A percentile compares a stretch with the other conserved stretches of the same genome.
phyloP scores from a whole-genome alignment of 768 basidiomycete species.

The Leccinum subtestaceum region DNA sequence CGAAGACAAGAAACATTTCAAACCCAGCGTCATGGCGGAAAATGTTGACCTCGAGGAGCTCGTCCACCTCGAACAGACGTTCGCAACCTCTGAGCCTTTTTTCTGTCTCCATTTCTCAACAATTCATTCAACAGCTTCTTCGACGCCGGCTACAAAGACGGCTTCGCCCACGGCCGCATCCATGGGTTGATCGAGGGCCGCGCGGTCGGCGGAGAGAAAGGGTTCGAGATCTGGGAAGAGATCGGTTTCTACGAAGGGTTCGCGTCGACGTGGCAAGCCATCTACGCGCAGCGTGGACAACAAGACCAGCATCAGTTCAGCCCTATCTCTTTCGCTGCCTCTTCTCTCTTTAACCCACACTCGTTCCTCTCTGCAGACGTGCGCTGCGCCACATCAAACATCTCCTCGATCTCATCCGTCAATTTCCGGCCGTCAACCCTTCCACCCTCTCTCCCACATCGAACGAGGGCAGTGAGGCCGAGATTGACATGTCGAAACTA shows the following conservation, averaged over 20 bases:
- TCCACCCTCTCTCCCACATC: conserved; percentile 24
- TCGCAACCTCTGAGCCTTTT: conserved; percentile 11
- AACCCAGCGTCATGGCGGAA: too few species aligned
- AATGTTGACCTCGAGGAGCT: conserved; percentile 46
- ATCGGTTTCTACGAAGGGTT: conserved; percentile 92
- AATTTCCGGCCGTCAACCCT: conserved; percentile 80
- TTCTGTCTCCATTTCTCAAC: not conserved
- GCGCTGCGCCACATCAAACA: conserved; percentile 59
- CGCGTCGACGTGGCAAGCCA: conserved; percentile 59
- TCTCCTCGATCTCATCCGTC: conserved; percentile 66
- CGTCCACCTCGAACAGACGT: conserved; percentile 67
- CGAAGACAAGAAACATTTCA: too few species aligned
- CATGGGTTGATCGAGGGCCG: conserved; percentile 93
- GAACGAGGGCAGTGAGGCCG: conserved; percentile 32
- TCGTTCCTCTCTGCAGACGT: conserved; percentile 40
- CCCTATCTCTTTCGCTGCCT: not conserved
- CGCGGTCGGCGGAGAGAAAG: conserved; percentile 84
- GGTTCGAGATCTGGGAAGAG: conserved; percentile 97
- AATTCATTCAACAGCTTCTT: conserved; percentile 59
- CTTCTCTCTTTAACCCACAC: not conserved
- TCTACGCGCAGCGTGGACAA: too few species aligned
- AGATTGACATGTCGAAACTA: conserved; percentile 68
- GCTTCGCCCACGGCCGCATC: conserved; percentile 50
- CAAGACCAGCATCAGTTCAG: conserved; percentile 7
- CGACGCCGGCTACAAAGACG: conserved; percentile 59